Evolutionary conservation across 2,329 filamentous ascomycete genomes (phyloP), one percentile per base, ranked within the genome.

Genomic region (Scedosporium aurantiacum): DNA sequence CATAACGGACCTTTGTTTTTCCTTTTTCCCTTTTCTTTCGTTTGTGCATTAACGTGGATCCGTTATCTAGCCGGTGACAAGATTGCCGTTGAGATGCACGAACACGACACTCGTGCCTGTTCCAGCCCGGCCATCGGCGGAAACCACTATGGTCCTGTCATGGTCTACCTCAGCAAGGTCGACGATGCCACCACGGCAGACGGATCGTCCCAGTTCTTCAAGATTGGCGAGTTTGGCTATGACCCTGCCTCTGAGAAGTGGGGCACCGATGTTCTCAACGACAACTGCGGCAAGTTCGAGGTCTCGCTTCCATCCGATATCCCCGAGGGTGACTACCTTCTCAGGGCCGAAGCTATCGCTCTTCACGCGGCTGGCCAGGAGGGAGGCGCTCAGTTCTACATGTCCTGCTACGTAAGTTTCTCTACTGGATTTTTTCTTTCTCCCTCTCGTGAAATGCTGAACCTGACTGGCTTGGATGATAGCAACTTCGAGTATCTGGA

Each of bases 61-160:
- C 10, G 14, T 14, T 2, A 37, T 37, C 18, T 21, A 47, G 78
- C 78, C 2, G 79, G 80, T 2, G 70, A 72, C 5, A 78, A 72
- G 0, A 75, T 83, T n/a, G 82, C 80, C 0, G 74, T 83, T 4
- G 82, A 84, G 70, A 84, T 84, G 79, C 81, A 84, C 70, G 76
- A 81, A 73, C 72, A 71, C 18, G 72, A 72, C 57, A 76, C 80
- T 65, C 75, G 79, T 55, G 69, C 64, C 32, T 82, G 79, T 66
- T 65, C 66, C 21, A 74, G 71, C 57, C 75, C 79, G 63, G 80
- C 79, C 21, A 80, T 83, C 60, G 80, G 80, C 37, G 80, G 80
- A 37, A 75, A 75, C 47, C 80, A 83, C 69, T 81, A 77, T 65
- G 79, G 80, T 7, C 80, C 80, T 1, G 78, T 82, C 41, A 75